Evolutionary conservation across 2,329 filamentous ascomycete genomes (phyloP), one percentile per base, ranked within the genome.

Genomic region (Xylaria sp.): DNA sequence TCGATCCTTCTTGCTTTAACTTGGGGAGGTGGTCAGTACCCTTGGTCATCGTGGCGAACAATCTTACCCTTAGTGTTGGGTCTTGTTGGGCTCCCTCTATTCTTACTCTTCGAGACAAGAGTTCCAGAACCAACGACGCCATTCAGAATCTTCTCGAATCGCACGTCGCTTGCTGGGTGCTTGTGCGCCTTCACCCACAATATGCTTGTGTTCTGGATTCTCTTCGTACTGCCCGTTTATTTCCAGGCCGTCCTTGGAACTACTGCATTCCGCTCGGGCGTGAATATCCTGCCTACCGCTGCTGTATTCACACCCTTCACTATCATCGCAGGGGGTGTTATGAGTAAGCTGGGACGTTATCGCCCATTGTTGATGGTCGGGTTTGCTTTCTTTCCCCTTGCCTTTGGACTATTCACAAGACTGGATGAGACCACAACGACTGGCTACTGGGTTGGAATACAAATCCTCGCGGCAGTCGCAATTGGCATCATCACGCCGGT

Each of bases 241-340:
- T 92, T 92, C 80, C 90, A 93, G 78, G 85, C 87, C 62, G 86
- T 90, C 63, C 82, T 90, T 60, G 82, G 88, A 63, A 86, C 85
- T 1, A 83, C 83, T 0, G 88, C 90, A 0, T 85, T 90, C 57
- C 79, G 88, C 13, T 88, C 86, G 5, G 91, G 90, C 47, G 86
- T 92, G 1, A 25, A 55, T 16, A 62, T 74, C 21, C 23, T 72
- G 2, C 66, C 66, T 16, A 54, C 57, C 2, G 57, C 48, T n/a
- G 35, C 37, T 27, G 48, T 54, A 5, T 60, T 48, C 23, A 10
- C 32, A 2, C 57, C 47, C 5, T 12, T 55, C 10, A 47, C 63
- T 2, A 60, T 60, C 16, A 29, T 61, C 2, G 21, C 35, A 3
- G 63, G 63, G 13, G 35, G n/a, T 13, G 35, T 61, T 5, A 47